phyloP scores from a whole-genome alignment of 192 early-diverging fungal genomes.

The Linnemannia exigua region DNA sequence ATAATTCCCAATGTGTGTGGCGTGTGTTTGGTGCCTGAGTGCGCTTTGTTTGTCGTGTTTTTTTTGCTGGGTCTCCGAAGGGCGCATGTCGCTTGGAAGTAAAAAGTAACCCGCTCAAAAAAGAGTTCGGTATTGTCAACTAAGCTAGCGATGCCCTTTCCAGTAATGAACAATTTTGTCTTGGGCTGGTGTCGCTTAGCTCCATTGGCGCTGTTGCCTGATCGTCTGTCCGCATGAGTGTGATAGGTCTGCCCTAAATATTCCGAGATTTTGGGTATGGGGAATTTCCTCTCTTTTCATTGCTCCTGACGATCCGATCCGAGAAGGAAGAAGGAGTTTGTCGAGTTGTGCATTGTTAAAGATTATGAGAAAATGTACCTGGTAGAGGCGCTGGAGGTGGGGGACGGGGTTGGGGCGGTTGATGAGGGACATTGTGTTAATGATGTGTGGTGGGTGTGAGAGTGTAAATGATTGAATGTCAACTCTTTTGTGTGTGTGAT shows the following conservation, averaged over 20 bases:
- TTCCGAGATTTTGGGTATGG: neutral
- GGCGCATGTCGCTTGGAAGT: too few species aligned
- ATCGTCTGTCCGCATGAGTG: neutral
- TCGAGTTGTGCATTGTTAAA: neutral
- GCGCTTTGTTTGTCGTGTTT: too few species aligned
- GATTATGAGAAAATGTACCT: constrained; percentile 24
- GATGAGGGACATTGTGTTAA: constrained; percentile 40
- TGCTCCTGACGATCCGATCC: neutral
- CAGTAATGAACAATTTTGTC: too few species aligned
- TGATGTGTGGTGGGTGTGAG: neutral
- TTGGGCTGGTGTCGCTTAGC: too few species aligned
- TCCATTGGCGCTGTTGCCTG: neutral
- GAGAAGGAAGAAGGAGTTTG: neutral
- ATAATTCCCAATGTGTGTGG: neutral
- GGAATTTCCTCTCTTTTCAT: neutral
- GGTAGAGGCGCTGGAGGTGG: constrained; percentile 54
- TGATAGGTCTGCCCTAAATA: neutral
- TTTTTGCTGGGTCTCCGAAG: too few species aligned
- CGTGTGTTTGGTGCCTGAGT: too few species aligned
- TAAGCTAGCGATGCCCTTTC: too few species aligned
- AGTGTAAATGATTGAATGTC: neutral
- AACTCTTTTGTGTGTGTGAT: neutral
- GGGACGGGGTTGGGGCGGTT: constrained; percentile 58
- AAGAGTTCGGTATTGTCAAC: too few species aligned
- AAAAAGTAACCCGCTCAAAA: too few species aligned